Percentiles rank a stretch among this genome's conserved stretches.
Evolutionary conservation across 139 green algal genomes (phyloP).

Genomic region (Gonium pectorale): DNA sequence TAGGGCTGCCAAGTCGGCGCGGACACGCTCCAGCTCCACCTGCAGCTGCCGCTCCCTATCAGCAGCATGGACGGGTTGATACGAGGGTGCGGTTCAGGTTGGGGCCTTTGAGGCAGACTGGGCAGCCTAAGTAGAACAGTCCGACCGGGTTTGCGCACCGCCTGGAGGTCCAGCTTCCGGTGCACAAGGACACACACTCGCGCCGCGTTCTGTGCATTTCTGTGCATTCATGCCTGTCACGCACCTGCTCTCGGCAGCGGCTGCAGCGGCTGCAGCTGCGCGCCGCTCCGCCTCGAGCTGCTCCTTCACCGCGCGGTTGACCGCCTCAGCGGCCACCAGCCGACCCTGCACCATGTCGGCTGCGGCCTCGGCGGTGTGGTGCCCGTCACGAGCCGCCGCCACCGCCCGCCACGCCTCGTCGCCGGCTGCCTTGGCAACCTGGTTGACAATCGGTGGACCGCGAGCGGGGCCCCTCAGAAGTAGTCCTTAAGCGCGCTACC

Average conservation of each 20-base stretch:
- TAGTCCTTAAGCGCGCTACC: no score
- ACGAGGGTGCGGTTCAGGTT: no score
- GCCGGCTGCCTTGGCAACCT: not conserved
- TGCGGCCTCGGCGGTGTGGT: not conserved
- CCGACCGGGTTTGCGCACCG: no score
- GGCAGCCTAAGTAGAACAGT: no score
- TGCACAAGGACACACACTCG: no score
- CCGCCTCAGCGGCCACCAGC: constrained; percentile 6
- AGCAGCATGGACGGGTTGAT: not conserved
- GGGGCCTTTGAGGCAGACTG: no score
- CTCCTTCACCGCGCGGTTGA: not conserved
- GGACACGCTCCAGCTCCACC: not conserved
- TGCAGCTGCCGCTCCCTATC: constrained; percentile 17
- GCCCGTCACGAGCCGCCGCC: not conserved
- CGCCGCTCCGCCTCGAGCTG: not conserved
- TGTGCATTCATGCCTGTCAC: no score
- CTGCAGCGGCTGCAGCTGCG: not conserved
- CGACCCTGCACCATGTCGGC: constrained; percentile 3
- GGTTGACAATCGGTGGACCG: no score
- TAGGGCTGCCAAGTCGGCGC: not conserved
- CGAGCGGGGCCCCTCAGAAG: no score
- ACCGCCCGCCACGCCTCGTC: constrained; percentile 11
- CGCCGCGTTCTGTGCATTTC: no score
- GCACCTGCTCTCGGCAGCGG: constrained; percentile 1
- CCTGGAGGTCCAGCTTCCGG: no score